A percentile compares a stretch with the other conserved stretches of the same genome.
These are phyloP conservation scores for Sporothrix brasiliensis DNA, from an alignment of 2,329 filamentous ascomycete species.

Conservation along the genomic window DNA sequence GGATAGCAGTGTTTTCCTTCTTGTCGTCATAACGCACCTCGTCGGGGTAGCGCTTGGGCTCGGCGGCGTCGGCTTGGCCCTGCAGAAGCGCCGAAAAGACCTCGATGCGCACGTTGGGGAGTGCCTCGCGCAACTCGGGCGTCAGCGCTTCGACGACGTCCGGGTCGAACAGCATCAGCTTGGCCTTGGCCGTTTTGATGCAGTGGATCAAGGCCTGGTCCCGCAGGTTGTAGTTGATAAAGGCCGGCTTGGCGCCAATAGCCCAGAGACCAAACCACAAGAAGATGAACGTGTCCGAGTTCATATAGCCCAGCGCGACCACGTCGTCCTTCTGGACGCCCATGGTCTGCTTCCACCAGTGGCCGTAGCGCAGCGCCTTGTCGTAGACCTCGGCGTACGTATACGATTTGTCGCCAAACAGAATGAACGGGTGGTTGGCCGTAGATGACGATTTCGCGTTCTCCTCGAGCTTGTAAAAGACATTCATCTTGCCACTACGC, in stretches of 20 bases:
- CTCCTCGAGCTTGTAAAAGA: conserved; percentile 75
- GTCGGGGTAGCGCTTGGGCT: conserved; percentile 62
- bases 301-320: conserved; percentile 79
- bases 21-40: conserved; percentile 55
- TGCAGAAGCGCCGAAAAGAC: conserved; percentile 63
- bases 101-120: conserved; percentile 60
- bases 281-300: conserved; percentile 77
- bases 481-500: conserved; percentile 63
- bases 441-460: conserved; percentile 58
- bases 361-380: conserved; percentile 69
- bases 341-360: conserved; percentile 69
- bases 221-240: conserved; percentile 84
- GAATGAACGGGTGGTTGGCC: conserved; percentile 61
- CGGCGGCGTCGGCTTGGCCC: conserved; percentile 54
- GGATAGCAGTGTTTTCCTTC: conserved; percentile 63
- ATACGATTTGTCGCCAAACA: conserved; percentile 69
- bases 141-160: conserved; percentile 58
- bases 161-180: conserved; percentile 70
- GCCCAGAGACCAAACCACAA: conserved; percentile 78
- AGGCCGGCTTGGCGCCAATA: conserved; percentile 79
- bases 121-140: conserved; percentile 58
- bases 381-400: conserved; percentile 79
- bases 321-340: conserved; percentile 71
- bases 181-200: conserved; percentile 66
- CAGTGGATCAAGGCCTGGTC: conserved; percentile 74